Base-by-base conservation (phyloP, 2,329 filamentous ascomycete genomes). In the Neophaeococcomyces aloes region DNA sequence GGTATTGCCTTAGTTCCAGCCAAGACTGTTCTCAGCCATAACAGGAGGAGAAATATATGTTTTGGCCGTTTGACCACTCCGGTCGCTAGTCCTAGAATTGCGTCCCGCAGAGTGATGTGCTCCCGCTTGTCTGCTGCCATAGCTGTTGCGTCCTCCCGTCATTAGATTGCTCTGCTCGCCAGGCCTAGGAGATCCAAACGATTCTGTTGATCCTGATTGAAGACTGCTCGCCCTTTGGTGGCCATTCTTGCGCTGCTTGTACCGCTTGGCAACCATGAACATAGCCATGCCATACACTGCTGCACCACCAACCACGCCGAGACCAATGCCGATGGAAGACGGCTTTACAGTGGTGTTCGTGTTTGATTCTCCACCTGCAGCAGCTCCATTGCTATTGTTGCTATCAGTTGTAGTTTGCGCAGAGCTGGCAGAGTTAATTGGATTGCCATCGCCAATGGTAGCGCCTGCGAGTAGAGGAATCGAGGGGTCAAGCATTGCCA, bases 1-100 rank as follows among this genome's bases (percentile, higher is more conserved):
- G n/a, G n/a, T n/a, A n/a, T n/a, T n/a, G n/a, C n/a, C 34, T 78
- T 74, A 95, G 70, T 93, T 94, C 88, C 88, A 95, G 57, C 88
- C 88, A 53, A 95, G 76, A 40, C 86, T 94, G 73, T 95, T 95
- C 70, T 93, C 87, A 3, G 87, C 83, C 63, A 88, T 88, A 51
- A 94, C 83, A 3, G 88, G 88, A 27, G 86, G 85, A 49, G 85
- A 93, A 61, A 95, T 94, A 64, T 79, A 74, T 43, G 79, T 80
- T 49, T 80, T 68, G 44, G 76, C 72, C 52, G 73, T 81, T 38
- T 74, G 48, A 25, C 44, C 39, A 18, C 51, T 53, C 19, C 38
- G 32, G 38, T 53, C 74, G 60, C 83, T 88, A 53, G 74, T 76
- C 43, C 81, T 77, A 56, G 76, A 69, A 38, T 63, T 60, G 39